phyloP scores from a whole-genome alignment of 257 asterid species.

The Phtheirospermum japonicum region DNA sequence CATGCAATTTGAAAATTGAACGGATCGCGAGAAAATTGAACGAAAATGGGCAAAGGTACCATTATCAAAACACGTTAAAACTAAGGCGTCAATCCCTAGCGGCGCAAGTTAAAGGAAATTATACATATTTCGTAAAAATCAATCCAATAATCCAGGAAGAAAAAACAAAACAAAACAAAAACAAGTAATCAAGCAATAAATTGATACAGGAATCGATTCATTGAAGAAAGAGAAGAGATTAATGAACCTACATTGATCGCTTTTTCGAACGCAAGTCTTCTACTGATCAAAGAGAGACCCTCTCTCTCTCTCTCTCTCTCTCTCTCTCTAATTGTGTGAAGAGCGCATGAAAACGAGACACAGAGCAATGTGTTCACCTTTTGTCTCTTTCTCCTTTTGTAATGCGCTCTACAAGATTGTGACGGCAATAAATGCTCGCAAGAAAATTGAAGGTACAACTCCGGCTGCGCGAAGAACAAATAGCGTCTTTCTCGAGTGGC shows the following conservation, averaged over 20 bases:
- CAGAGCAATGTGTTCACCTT: conserved; percentile 35
- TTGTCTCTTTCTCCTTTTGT: conserved; percentile 33
- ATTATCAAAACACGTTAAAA: too few species aligned
- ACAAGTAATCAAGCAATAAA: conserved; percentile 20
- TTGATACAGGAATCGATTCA: conserved; percentile 24
- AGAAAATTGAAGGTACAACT: conserved; percentile 28
- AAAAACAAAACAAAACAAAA: conserved; percentile 10
- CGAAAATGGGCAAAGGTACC: conserved; percentile 17
- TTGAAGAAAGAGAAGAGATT: conserved; percentile 29
- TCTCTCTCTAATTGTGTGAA: too few species aligned
- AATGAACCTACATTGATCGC: conserved; percentile 58
- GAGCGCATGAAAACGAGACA: conserved; percentile 42
- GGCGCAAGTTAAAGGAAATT: conserved; percentile 4
- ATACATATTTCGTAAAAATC: conserved; percentile 11
- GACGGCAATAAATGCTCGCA: conserved; percentile 27
- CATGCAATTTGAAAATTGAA: conserved; percentile 35
- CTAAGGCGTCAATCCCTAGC: conserved; percentile 23
- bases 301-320: conserved; percentile 17
- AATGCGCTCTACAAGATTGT: conserved; percentile 21
- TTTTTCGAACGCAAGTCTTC: conserved; percentile 33
- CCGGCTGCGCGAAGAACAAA: conserved; percentile 24
- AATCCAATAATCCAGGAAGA: conserved; percentile 25
- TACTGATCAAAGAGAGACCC: conserved; percentile 35
- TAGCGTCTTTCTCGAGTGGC: neutral
- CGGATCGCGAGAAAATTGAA: conserved; percentile 30